These are phyloP conservation scores for Fusarium oxysporum DNA, from an alignment of 2,329 filamentous ascomycete species.

Conservation along the genomic window DNA sequence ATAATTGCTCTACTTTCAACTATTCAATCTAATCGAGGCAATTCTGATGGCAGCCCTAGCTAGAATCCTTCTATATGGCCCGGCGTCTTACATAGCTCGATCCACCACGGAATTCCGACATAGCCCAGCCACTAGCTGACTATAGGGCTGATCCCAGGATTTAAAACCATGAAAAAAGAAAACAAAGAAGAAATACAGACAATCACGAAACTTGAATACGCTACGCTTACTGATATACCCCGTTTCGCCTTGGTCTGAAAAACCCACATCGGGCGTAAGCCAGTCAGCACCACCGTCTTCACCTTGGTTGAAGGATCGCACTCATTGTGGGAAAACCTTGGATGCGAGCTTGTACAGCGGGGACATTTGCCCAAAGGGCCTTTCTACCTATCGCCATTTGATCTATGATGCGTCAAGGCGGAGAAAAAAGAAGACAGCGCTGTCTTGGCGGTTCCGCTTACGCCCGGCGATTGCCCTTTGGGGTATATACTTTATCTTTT, in stretches of 20 bases:
- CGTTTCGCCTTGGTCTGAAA: not conserved
- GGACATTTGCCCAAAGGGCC: not conserved
- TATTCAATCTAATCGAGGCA: not conserved
- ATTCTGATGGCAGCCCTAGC: not conserved
- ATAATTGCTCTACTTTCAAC: not conserved
- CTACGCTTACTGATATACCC: slow-evolving; percentile 1
- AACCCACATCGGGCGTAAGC: slow-evolving; percentile 10
- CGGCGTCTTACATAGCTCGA: not conserved
- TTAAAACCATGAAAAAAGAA: not conserved
- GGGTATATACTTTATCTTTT: not conserved
- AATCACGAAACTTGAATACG: not conserved
- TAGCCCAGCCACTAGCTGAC: slow-evolving; percentile 21
- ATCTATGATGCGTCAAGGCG: slow-evolving; percentile 11
- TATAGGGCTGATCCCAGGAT: slow-evolving; percentile 30
- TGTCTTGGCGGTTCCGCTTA: slow-evolving; percentile 16
- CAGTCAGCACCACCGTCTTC: slow-evolving; percentile 23
- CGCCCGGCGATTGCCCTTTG: slow-evolving; percentile 25
- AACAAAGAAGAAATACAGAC: not conserved
- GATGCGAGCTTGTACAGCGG: slow-evolving; percentile 10
- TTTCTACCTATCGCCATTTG: not conserved
- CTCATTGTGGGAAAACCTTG: not conserved
- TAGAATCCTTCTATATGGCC: not conserved
- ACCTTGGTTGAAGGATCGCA: not conserved
- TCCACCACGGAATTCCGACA: not conserved
- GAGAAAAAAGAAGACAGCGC: not conserved